Evolutionary conservation across 164 flowering plant species (phyloP).

Genomic region (Amborella trichopoda): DNA sequence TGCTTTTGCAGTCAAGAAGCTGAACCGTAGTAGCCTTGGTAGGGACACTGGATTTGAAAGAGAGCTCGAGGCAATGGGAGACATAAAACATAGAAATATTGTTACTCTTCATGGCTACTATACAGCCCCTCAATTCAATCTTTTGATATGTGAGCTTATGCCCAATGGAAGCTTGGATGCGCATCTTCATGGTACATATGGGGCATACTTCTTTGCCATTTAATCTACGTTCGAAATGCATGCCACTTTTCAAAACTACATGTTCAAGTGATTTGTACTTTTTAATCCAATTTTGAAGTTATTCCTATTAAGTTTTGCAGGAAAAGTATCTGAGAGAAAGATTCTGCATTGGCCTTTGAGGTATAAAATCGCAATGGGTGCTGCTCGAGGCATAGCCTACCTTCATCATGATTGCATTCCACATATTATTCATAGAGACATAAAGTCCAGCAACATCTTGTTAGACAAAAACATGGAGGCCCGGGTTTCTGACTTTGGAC

Average conservation of each 20-base stretch:
- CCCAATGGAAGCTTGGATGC: slow-evolving; percentile 80
- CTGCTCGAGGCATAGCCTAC: slow-evolving; percentile 84
- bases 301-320: slow-evolving; percentile 25
- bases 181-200: slow-evolving; percentile 49
- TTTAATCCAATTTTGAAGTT: neutral
- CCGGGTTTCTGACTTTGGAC: slow-evolving; percentile 81
- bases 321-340: slow-evolving; percentile 36
- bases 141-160: slow-evolving; percentile 91
- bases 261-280: neutral
- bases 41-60: slow-evolving; percentile 79
- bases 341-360: slow-evolving; percentile 70
- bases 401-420: slow-evolving; percentile 97
- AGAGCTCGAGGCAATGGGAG: slow-evolving; percentile 88
- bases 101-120: slow-evolving; percentile 84
- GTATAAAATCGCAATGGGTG: slow-evolving; percentile 78
- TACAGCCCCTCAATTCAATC: slow-evolving; percentile 61
- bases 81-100: slow-evolving; percentile 84
- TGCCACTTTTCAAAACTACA: neutral
- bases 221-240: too few relatives aligned
- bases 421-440: slow-evolving; percentile 91
- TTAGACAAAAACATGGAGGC: slow-evolving; percentile 86
- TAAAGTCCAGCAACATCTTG: slow-evolving; percentile 87
- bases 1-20: slow-evolving; percentile 71
- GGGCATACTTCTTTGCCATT: neutral
- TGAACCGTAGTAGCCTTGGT: slow-evolving; percentile 52